Percentiles rank a stretch among this genome's conserved stretches.
Evolutionary conservation across 495 filamentous ascomycete species (phyloP).

Genomic region (Parmelia sp.): DNA sequence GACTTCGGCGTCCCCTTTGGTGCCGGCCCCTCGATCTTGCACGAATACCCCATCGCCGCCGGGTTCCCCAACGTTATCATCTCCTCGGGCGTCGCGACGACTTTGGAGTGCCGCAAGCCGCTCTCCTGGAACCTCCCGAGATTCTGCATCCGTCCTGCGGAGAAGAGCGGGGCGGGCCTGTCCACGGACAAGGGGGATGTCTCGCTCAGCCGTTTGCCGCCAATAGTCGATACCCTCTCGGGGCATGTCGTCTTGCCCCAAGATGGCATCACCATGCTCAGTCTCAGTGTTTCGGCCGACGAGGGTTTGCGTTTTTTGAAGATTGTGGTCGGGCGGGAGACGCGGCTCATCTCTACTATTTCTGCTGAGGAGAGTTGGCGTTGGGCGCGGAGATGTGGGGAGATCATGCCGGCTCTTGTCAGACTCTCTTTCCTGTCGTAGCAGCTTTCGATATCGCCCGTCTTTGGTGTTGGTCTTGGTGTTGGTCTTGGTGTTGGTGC

Average conservation of each 20-base stretch:
- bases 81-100: neutral
- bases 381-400: neutral
- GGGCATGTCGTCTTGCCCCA: neutral
- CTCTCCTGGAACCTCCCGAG: neutral
- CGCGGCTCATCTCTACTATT: neutral
- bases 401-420: neutral
- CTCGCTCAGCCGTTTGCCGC: neutral
- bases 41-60: neutral
- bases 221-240: no score
- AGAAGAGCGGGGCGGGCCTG: neutral
- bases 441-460: neutral
- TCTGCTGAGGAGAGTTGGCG: neutral
- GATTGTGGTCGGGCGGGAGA: neutral
- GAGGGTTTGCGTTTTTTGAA: neutral
- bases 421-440: neutral
- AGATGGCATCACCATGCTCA: neutral
- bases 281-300: neutral
- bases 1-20: neutral
- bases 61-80: neutral
- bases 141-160: neutral
- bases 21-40: neutral
- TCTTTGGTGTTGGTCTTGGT: neutral
- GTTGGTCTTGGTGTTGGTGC: neutral
- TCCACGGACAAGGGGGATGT: neutral
- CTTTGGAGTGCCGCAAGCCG: neutral